Base-by-base conservation (phyloP, 805 yeast species). In the Saturnispora mendoncae region DNA sequence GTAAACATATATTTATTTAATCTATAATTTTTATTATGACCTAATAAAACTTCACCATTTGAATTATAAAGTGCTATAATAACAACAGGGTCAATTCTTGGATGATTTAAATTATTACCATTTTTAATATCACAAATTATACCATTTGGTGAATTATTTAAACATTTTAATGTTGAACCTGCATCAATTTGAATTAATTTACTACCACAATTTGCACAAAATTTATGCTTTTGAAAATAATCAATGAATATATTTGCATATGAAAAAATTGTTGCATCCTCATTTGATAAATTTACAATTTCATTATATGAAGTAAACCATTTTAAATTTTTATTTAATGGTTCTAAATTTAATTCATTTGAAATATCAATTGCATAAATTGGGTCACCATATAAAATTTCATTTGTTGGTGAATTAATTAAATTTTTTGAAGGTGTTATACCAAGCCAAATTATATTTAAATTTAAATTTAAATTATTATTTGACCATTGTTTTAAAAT, bases 11-110 rank as follows among this genome's bases (percentile, higher is more conserved):
- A 58, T 36, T 51, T 43, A 1, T 46, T 45, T 12, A n/a, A 46
- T 39, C 43, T 65, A 32, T 30, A 41, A 14, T 45, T 37, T 5
- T 77, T 75, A 46, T 77, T 75, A 40, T 84, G 71, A 2, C 88
- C 94, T 13, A 90, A 64, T 25, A 90, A 69, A 13, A 85, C 66
- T 56, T 74, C 62, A 23, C 77, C 74, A 13, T 72, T 76, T 9
- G 66, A 51, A 51, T 81, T 80, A 17, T 84, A 70, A 12, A 86
- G 74, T 1, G 92, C 94, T 8, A 84, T 78, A 46, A 90, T 90
- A 27, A 84, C 76, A 3, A 84, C 92, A 6, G 94, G 81, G 58
- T 90, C 98, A 0, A 95, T 84, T 42, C 98, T 68, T 13, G 98
- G 98, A 66, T 85, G 90, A 17, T 86, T 76, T 17, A 84, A 78